These are phyloP conservation scores for Fusarium oxysporum DNA, from an alignment of 2,329 filamentous ascomycete genomes.

Conservation along the genomic window DNA sequence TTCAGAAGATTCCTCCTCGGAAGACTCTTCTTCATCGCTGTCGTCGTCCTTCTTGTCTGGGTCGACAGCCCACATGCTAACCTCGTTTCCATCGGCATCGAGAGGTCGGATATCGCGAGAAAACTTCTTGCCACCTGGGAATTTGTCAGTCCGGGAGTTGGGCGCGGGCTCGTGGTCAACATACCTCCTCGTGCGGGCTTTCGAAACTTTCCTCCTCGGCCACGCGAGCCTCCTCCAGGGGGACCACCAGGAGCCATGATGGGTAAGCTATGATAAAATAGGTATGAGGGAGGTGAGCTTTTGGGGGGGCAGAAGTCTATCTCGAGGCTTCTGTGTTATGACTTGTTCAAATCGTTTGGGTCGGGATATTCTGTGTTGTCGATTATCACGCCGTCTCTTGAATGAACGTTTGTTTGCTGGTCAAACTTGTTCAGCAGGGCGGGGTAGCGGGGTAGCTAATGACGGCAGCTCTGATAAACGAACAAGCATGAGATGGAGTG, in stretches of 20 bases:
- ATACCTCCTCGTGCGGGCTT: constrained; percentile 93
- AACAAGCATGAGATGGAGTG: not conserved
- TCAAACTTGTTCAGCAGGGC: constrained; percentile 42
- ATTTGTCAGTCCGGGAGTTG: not conserved
- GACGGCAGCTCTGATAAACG: constrained; percentile 27
- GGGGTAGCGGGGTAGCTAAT: constrained; percentile 55
- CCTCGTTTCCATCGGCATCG: constrained; percentile 88
- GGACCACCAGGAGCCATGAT: constrained; percentile 59
- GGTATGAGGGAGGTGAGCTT: not conserved
- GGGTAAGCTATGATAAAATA: constrained; percentile 18
- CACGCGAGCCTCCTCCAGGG: constrained; percentile 68
- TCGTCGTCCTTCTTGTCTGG: constrained; percentile 61
- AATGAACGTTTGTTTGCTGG: constrained; percentile 30
- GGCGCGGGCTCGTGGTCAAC: constrained; percentile 40
- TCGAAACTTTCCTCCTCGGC: constrained; percentile 92
- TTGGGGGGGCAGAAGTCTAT: not conserved
- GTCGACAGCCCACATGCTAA: constrained; percentile 86
- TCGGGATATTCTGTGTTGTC: constrained; percentile 2
- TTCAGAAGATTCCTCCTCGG: constrained; percentile 63
- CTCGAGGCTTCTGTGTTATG: not conserved
- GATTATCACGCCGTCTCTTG: constrained; percentile 7
- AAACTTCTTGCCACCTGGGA: constrained; percentile 90
- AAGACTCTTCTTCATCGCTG: constrained; percentile 65
- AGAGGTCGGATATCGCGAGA: constrained; percentile 89
- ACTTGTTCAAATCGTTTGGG: not conserved